phyloP scores from a whole-genome alignment of 495 filamentous ascomycete genomes.

The Immersiella caudata region DNA sequence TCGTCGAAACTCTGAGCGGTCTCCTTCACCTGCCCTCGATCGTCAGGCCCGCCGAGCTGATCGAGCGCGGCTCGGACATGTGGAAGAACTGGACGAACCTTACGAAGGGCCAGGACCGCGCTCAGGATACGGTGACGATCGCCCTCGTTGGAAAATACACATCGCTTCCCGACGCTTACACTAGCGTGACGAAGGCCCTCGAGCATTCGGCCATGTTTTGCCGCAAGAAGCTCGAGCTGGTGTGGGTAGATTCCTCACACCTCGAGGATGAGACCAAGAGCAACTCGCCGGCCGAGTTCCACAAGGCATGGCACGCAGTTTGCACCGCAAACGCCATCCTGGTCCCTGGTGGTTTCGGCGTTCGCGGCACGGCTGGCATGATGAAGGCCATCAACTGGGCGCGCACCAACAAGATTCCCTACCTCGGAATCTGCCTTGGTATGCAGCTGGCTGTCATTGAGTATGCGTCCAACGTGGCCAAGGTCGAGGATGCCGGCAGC shows the following conservation, averaged over 20 bases:
- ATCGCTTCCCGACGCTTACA: constrained; percentile 75
- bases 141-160: constrained; percentile 93
- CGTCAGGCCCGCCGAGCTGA: constrained; percentile 47
- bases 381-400: constrained; percentile 81
- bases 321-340: constrained; percentile 31
- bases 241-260: constrained; percentile 82
- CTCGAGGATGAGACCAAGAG: constrained; percentile 66
- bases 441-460: constrained; percentile 96
- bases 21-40: constrained; percentile 63
- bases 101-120: constrained; percentile 51
- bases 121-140: constrained; percentile 71
- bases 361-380: constrained; percentile 85
- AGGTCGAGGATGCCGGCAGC: constrained; percentile 60
- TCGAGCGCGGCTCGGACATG: constrained; percentile 66
- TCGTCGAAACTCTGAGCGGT: constrained; percentile 62
- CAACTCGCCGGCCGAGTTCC: constrained; percentile 69
- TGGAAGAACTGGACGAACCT: constrained; percentile 71
- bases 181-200: constrained; percentile 78
- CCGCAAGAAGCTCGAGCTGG: constrained; percentile 73
- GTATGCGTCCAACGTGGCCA: constrained; percentile 73
- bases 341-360: constrained; percentile 83
- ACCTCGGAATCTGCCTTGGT: constrained; percentile 90
- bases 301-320: constrained; percentile 82
- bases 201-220: constrained; percentile 93
- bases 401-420: constrained; percentile 76